phyloP scores from a whole-genome alignment of 306 rosid species.

The Elaeagnus macrophylla region DNA sequence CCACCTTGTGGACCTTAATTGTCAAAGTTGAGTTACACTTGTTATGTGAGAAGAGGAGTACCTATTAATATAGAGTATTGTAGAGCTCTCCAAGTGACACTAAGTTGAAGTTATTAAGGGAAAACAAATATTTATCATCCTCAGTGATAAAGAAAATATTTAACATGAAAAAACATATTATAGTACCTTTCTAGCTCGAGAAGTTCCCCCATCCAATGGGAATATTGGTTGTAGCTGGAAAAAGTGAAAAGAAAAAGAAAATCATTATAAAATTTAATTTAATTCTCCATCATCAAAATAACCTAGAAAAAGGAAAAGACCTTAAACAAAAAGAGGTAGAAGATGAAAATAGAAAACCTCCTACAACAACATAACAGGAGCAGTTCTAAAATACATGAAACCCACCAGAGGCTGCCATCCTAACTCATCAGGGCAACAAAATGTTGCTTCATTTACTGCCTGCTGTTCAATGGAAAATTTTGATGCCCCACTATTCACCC shows the following conservation, averaged over 20 bases:
- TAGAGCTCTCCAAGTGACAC: too few relatives aligned
- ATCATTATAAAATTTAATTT: neutral
- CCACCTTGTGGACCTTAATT: too few relatives aligned
- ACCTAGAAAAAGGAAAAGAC: too few relatives aligned
- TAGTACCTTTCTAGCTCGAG: slow-evolving; percentile 54
- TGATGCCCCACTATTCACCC: slow-evolving; percentile 65
- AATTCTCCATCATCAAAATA: too few relatives aligned
- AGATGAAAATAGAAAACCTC: neutral
- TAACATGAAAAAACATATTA: slow-evolving; percentile 6
- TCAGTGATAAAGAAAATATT: neutral
- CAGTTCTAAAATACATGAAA: neutral
- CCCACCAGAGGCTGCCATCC: slow-evolving; percentile 82
- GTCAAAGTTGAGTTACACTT: too few relatives aligned
- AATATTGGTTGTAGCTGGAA: slow-evolving; percentile 50
- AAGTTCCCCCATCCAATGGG: slow-evolving; percentile 55
- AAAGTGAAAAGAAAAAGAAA: neutral
- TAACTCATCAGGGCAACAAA: slow-evolving; percentile 68
- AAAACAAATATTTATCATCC: neutral
- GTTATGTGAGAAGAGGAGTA: too few relatives aligned
- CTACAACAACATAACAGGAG: too few relatives aligned
- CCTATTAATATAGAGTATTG: too few relatives aligned
- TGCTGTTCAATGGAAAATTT: slow-evolving; percentile 62
- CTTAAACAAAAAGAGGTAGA: too few relatives aligned
- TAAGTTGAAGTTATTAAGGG: too few relatives aligned
- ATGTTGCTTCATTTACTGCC: slow-evolving; percentile 80